Conservation (phyloP, 768 basidiomycete species). For the Leccinum boreale region DNA sequence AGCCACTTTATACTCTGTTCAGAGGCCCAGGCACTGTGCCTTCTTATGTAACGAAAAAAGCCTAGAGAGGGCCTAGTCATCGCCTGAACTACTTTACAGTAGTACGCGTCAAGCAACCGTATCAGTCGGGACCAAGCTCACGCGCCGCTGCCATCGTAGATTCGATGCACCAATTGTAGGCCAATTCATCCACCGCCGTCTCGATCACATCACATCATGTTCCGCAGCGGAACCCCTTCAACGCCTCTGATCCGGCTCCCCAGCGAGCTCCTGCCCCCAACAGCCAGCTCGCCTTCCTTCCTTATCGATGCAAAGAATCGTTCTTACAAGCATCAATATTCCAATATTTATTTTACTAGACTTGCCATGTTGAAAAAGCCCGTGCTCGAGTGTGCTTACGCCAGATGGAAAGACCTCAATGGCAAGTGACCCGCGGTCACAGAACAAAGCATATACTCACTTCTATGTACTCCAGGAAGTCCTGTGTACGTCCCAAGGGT, state of each 20-base stretch:
- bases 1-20: not conserved
- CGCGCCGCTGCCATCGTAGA: not conserved
- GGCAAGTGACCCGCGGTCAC: constrained; percentile 28
- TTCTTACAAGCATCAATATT: constrained; percentile 66
- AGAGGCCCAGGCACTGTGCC: not conserved
- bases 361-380: constrained; percentile 46
- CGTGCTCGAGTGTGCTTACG: constrained; percentile 47
- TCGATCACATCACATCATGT: not conserved
- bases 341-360: constrained; percentile 68
- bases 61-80: too few species aligned
- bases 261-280: constrained; percentile 30
- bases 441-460: constrained; percentile 5
- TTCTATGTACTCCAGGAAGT: constrained; percentile 41
- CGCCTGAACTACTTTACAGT: not conserved
- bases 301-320: constrained; percentile 40
- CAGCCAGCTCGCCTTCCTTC: constrained; percentile 38
- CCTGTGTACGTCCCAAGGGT: constrained; percentile 76
- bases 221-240: constrained; percentile 20
- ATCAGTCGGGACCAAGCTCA: not conserved
- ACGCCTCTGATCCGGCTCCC: constrained; percentile 19
- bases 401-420: constrained; percentile 47
- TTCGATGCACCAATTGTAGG: not conserved
- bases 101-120: not conserved
- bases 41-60: too few species aligned
- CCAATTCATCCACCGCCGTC: not conserved